Evolutionary conservation across 169 alveolate species (phyloP).

Genomic region (Plasmodium adleri): DNA sequence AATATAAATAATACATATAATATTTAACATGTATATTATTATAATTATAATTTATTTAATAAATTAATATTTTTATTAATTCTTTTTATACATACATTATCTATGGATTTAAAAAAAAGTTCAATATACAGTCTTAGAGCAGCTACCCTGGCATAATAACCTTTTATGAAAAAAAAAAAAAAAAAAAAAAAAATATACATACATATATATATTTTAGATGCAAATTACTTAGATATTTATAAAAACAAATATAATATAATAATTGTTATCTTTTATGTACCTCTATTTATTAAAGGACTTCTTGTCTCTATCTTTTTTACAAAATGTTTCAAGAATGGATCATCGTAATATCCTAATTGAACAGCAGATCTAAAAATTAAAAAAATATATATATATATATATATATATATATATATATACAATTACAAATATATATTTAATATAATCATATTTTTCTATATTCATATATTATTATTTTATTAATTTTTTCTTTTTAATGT

Average conservation of each 20-base stretch:
- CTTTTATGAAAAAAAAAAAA: slow-evolving; percentile 43
- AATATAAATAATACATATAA: not conserved
- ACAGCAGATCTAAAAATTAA: slow-evolving; percentile 74
- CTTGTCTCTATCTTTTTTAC: slow-evolving; percentile 45
- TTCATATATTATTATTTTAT: slow-evolving; percentile 1
- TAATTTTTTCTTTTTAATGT: slow-evolving; percentile 15
- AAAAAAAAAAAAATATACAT: not conserved
- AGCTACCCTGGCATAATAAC: slow-evolving; percentile 78
- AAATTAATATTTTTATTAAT: not conserved
- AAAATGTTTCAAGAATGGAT: slow-evolving; percentile 69
- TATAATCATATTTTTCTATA: not conserved
- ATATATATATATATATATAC: not conserved
- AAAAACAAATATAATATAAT: not conserved
- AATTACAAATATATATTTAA: not conserved
- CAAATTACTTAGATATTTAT: not conserved
- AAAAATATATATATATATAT: not conserved
- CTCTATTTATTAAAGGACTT: slow-evolving; percentile 77
- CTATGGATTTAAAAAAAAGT: slow-evolving; percentile 56
- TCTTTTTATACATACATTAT: slow-evolving; percentile 25
- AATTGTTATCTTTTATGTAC: slow-evolving; percentile 10
- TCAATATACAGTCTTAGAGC: slow-evolving; percentile 70
- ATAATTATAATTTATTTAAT: not conserved
- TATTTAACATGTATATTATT: not conserved
- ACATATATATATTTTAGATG: too few relatives aligned
- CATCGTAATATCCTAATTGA: slow-evolving; percentile 64